Evolutionary conservation across 2,329 filamentous ascomycete genomes (phyloP).

Genomic region (Diaporthe ampelina): DNA sequence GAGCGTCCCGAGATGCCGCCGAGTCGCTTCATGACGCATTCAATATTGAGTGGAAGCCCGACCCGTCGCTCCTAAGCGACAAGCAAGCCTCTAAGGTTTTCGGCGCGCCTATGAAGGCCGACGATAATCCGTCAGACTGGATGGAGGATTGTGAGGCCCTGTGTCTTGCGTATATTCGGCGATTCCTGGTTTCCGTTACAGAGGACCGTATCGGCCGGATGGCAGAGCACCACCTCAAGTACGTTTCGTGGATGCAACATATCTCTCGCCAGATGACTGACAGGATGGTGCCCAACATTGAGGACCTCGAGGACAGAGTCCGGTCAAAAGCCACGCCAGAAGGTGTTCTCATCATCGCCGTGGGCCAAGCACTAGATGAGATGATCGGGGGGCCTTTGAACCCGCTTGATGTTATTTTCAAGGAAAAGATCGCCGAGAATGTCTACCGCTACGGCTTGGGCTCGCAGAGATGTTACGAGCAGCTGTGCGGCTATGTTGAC

Average conservation of each 20-base stretch:
- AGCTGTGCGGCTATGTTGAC: constrained; percentile 45
- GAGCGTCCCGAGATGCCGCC: not conserved
- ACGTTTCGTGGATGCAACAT: constrained; percentile 41
- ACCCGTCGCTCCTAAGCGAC: constrained; percentile 42
- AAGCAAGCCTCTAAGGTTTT: constrained; percentile 41
- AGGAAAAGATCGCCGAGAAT: constrained; percentile 45
- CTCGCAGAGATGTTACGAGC: constrained; percentile 41
- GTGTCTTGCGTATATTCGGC: constrained; percentile 39
- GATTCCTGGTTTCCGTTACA: constrained; percentile 33
- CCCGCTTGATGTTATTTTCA: constrained; percentile 49
- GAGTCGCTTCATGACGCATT: constrained; percentile 39
- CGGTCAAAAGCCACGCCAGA: constrained; percentile 39
- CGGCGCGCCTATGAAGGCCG: constrained; percentile 33
- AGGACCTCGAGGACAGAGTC: constrained; percentile 40
- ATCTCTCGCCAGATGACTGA: constrained; percentile 19
- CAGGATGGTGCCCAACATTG: constrained; percentile 1
- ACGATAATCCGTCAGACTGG: constrained; percentile 42
- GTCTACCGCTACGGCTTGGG: constrained; percentile 46
- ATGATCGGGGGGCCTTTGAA: constrained; percentile 48
- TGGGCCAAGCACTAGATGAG: constrained; percentile 43
- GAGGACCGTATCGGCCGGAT: constrained; percentile 32
- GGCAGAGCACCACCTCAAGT: constrained; percentile 40
- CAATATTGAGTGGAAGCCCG: constrained; percentile 45
- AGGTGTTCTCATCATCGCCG: constrained; percentile 44
- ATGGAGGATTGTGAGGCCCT: constrained; percentile 42